Conservation (phyloP, 768 basidiomycete genomes). For the Chalciporus chontae region DNA sequence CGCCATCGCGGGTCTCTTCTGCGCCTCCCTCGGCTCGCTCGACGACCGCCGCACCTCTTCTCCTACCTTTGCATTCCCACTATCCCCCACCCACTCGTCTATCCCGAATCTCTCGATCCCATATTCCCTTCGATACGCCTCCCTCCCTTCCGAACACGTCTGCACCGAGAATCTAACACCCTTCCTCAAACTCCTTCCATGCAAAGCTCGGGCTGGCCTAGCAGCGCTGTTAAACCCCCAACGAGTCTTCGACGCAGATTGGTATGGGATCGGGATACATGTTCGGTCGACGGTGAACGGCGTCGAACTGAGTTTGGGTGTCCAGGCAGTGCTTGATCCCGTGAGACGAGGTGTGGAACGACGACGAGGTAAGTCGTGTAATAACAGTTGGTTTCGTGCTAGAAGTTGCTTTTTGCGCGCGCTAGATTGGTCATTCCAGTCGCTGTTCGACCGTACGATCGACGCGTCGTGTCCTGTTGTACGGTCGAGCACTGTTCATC, state of each 20-base stretch:
- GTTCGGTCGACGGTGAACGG: slow-evolving; percentile 60
- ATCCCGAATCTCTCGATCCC: slow-evolving; percentile 32
- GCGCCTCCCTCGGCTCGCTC: slow-evolving; percentile 81
- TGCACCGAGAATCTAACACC: slow-evolving; percentile 98
- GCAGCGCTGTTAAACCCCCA: slow-evolving; percentile 83
- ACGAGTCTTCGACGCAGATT: slow-evolving; percentile 82
- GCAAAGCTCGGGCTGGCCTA: slow-evolving; percentile 84
- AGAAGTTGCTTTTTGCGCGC: slow-evolving; percentile 6
- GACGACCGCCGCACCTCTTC: slow-evolving; percentile 74
- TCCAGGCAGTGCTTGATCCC: slow-evolving; percentile 80
- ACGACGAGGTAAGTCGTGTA: slow-evolving; percentile 47
- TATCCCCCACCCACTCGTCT: slow-evolving; percentile 50
- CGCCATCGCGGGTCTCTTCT: slow-evolving; percentile 89
- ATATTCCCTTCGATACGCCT: slow-evolving; percentile 69
- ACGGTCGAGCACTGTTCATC: slow-evolving; percentile 48
- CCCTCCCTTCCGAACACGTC: slow-evolving; percentile 80
- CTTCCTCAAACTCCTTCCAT: slow-evolving; percentile 91
- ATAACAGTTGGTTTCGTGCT: not conserved
- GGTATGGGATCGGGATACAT: slow-evolving; percentile 85
- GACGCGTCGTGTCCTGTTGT: slow-evolving; percentile 70
- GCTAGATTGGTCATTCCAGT: slow-evolving; percentile 71
- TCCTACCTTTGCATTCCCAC: slow-evolving; percentile 59
- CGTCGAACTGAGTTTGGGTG: slow-evolving; percentile 62
- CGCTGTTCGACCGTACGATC: slow-evolving; percentile 65
- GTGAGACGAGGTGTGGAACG: slow-evolving; percentile 49